phyloP scores from a whole-genome alignment of 1,139 yeast genomes.

The Candida buenavistaensis region DNA sequence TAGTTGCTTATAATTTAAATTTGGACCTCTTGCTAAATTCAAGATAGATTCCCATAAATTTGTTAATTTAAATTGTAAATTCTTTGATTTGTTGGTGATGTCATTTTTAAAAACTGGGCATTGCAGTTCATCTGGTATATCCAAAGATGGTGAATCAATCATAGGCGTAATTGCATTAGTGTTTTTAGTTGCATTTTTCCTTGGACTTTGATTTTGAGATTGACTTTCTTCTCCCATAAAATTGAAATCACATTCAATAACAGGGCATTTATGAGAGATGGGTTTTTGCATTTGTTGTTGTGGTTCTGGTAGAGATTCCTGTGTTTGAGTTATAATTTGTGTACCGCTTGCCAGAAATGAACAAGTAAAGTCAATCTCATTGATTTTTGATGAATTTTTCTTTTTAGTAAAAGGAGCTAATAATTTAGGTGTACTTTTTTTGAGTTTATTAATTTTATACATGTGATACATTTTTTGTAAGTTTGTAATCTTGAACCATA shows the following conservation, averaged over 20 bases:
- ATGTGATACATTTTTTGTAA: constrained; percentile 43
- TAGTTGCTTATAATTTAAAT: constrained; percentile 29
- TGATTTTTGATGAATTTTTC: constrained; percentile 11
- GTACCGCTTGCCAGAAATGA: constrained; percentile 12
- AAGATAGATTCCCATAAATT: constrained; percentile 30
- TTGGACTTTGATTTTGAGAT: constrained; percentile 13
- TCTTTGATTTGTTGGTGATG: constrained; percentile 1
- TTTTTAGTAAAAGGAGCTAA: constrained; percentile 4
- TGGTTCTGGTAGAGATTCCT: constrained; percentile 5
- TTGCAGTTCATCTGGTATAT: not conserved
- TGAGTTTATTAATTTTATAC: constrained; percentile 30
- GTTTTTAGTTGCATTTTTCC: constrained; percentile 1
- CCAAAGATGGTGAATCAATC: not conserved
- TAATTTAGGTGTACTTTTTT: constrained; percentile 3
- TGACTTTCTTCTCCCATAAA: constrained; percentile 30
- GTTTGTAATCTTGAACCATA: constrained; percentile 44
- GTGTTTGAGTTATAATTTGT: not conserved
- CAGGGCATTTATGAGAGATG: constrained; percentile 35
- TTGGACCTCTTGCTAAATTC: constrained; percentile 22
- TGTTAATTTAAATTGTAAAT: constrained; percentile 15
- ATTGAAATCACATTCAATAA: constrained; percentile 42
- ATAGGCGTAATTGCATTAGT: not conserved
- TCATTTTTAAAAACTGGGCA: constrained; percentile 4
- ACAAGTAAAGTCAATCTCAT: constrained; percentile 30
- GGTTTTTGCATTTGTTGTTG: constrained; percentile 1